Evolutionary conservation across 2,329 filamentous ascomycete species (phyloP), one percentile per base, ranked within the genome.

Genomic region (Aspergillus chevalieri): DNA sequence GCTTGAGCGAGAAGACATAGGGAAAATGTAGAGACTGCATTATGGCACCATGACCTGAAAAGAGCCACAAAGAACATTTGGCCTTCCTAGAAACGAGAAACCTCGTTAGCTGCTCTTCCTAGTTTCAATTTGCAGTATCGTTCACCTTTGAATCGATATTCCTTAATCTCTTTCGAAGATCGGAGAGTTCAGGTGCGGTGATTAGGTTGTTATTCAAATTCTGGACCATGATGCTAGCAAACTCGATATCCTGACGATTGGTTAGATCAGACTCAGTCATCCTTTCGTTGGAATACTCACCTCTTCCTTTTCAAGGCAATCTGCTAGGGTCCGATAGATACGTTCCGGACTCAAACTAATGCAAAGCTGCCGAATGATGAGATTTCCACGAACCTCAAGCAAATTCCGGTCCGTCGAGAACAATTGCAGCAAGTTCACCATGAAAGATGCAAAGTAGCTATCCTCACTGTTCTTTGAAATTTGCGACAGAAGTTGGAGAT

Each of bases 131-230:
- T 4, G 14, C 9, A n/a, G n/a, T 55, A 8, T 7, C 22, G 3
- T 52, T 39, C 72, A 86, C 86, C 73, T 84, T 91, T 8, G 86
- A 89, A 67, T 98, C 93, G 1, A 96, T 76, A 60, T 95, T 98
- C 30, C 93, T 81, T 46, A 98, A 74, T 41, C 93, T 79, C 68
- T 95, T 96, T 43, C 93, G 83, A 54, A 98, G 77, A 59, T 97
- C 94, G 1, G 89, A 84, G 26, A 98, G 76, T 69, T 98, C 91
- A 1, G 94, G 93, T 0, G 94, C 93, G 1, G 94, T 98, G 57
- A 98, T 96, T 48, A 98, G 83, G 62, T 98, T 98, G 69, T 98
- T 98, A 74, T 98, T 98, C 47, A 98, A 78, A 62, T 97, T 97
- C 68, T 98, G 93, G 26, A 98, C 90, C 93, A 98, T 98, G 61